Conservation (phyloP, 2,329 filamentous ascomycete species). For the Neopestalotiopsis sp. region DNA sequence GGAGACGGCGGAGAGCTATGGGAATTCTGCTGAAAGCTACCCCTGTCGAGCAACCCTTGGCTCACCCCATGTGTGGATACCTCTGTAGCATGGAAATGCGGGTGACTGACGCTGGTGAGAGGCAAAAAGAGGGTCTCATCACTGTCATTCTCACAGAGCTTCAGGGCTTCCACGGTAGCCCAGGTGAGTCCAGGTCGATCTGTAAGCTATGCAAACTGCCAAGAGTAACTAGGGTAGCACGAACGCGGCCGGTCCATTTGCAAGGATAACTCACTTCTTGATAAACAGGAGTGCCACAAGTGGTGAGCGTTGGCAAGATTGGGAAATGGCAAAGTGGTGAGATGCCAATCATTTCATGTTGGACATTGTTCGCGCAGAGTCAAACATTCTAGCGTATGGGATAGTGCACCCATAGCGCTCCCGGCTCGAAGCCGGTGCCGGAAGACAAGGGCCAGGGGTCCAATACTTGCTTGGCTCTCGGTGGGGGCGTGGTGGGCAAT, state of each 20-base stretch:
- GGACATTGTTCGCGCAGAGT: neutral
- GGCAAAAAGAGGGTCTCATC: neutral
- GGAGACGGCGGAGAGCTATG: conserved; percentile 18
- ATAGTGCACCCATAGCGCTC: conserved; percentile 12
- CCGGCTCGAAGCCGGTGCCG: conserved; percentile 8
- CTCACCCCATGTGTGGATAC: neutral
- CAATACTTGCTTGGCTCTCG: neutral
- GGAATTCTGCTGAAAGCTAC: conserved; percentile 16
- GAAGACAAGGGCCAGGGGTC: neutral
- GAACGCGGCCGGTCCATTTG: neutral
- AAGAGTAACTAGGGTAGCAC: neutral
- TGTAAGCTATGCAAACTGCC: neutral
- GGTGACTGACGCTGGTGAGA: neutral
- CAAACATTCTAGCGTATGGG: neutral
- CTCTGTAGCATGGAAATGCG: neutral
- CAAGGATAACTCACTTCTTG: neutral
- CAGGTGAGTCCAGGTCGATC: neutral
- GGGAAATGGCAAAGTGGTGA: neutral
- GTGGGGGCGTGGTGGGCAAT: neutral
- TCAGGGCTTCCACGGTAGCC: neutral
- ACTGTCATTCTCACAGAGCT: neutral
- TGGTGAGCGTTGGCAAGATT: no score
- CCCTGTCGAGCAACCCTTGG: neutral
- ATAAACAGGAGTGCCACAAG: neutral
- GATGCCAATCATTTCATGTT: neutral